Conservation (phyloP, 2,329 filamentous ascomycete genomes). For the Endoconidiophora polonica region DNA sequence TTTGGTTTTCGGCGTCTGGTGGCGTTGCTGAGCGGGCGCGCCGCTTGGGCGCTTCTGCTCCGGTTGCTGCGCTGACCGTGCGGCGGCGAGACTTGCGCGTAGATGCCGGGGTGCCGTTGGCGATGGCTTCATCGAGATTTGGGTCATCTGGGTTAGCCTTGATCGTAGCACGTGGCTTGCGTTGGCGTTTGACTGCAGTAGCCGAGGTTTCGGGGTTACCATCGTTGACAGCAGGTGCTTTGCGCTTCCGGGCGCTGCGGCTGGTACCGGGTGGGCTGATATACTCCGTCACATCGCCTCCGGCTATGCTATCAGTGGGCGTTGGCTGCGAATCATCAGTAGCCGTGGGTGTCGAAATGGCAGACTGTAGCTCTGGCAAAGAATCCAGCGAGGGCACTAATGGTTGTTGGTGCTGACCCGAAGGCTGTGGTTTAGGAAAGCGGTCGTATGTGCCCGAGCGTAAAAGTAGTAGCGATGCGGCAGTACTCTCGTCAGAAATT, state of each 20-base stretch:
- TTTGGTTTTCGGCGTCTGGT: conserved; percentile 42
- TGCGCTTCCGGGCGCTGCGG: no score
- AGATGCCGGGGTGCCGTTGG: conserved; percentile 15
- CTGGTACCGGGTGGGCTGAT: not conserved
- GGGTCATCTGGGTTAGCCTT: conserved; percentile 5
- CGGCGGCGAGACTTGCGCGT: conserved; percentile 14
- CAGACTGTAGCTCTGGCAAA: conserved; percentile 9
- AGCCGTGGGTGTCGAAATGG: conserved; percentile 7
- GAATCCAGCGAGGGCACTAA: conserved; percentile 5
- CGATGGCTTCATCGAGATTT: conserved; percentile 14
- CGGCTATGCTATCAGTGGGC: conserved; percentile 7
- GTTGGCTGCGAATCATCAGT: conserved; percentile 10
- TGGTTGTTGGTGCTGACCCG: not conserved
- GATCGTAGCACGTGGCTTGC: conserved; percentile 18
- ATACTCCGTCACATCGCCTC: not conserved
- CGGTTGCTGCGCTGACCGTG: no score
- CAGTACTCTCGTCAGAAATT: not conserved
- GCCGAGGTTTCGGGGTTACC: not conserved
- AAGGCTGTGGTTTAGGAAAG: not conserved
- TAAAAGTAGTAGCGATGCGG: not conserved
- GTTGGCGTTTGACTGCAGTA: conserved; percentile 5
- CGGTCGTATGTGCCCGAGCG: not conserved
- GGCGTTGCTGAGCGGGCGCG: conserved; percentile 37
- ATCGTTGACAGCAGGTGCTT: no score
- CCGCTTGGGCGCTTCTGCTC: conserved; percentile 16